phyloP scores from a whole-genome alignment of 2,329 filamentous ascomycete species.

The Stagonosporopsis cucurbitacearum region DNA sequence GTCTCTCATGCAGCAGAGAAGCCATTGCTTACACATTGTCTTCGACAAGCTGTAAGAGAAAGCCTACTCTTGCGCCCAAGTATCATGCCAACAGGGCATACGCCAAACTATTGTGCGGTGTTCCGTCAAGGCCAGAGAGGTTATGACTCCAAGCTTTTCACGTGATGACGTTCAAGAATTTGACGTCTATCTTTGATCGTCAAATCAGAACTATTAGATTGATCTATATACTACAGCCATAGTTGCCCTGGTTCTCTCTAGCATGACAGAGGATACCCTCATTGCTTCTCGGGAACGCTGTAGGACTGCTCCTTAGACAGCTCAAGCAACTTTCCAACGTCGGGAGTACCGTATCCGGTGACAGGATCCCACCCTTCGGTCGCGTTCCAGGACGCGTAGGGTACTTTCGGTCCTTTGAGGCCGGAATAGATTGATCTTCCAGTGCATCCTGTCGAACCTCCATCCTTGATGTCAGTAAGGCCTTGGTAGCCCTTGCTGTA shows the following conservation, averaged over 20 bases:
- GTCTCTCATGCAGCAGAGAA: not conserved
- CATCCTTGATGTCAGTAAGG: constrained; percentile 58
- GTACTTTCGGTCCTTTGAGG: constrained; percentile 49
- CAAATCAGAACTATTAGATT: not conserved
- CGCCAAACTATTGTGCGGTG: too few relatives aligned
- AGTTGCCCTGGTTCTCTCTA: too few relatives aligned
- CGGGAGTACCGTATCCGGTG: constrained; percentile 52
- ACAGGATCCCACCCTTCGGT: constrained; percentile 59
- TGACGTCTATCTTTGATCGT: not conserved
- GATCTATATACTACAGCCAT: not conserved
- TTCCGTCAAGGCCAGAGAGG: too few relatives aligned
- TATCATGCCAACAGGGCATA: too few relatives aligned
- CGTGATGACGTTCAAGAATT: too few relatives aligned
- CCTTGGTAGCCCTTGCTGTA: constrained; percentile 53
- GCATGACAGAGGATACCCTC: not conserved
- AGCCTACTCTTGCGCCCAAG: too few relatives aligned
- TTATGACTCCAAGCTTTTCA: too few relatives aligned
- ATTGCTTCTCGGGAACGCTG: constrained; percentile 3
- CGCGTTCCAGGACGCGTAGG: constrained; percentile 59
- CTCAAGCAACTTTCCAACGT: constrained; percentile 44
- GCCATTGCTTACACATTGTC: not conserved
- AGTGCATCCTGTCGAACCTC: constrained; percentile 55
- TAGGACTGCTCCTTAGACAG: constrained; percentile 30
- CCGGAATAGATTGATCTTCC: constrained; percentile 49
- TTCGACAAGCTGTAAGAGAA: not conserved